Base-by-base conservation (phyloP, 768 basidiomycete genomes). In the Leccinum boreale region DNA sequence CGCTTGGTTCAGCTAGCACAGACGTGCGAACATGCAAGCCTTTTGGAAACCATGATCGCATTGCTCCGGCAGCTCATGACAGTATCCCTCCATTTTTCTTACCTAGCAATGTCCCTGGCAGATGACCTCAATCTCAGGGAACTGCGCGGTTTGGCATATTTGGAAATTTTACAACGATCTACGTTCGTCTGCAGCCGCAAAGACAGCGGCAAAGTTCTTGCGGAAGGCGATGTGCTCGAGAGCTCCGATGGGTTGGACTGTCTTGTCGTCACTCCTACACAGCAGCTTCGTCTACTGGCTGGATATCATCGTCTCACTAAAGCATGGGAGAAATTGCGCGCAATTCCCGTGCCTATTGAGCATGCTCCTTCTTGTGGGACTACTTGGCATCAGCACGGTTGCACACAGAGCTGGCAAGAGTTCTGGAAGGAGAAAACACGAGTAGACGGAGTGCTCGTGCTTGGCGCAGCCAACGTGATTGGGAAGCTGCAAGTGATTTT, bases 381-480 rank as follows among this genome's bases (percentile, higher is more conserved):
- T 15, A 85, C 83, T 10, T 90, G 87, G 86, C 85, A 87, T 65
- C 86, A 87, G 63, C 84, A 85, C 56, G 81, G 83, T 19, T 90
- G 89, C 62, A 81, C 79, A 23, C 86, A 87, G 69, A 83, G 83
- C 55, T 90, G 88, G 87, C 67, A 82, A 11, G 88, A 89, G 53
- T 90, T 89, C 67, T 90, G 89, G 89, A 87, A 86, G 70, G 87
- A 89, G 62, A 87, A 86, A 70, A 83, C 85, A 26, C 78, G 78
- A 64, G 76, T 81, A 47, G 88, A 89, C 35, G 68, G 77, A 3
- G 81, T 90, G 28, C 75, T 90, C 33, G 71, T 74, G 14, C 76
- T 86, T 5, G 85, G 82, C 8, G 70, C 83, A 2, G 85, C 86
- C 31, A 86, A 90, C 65, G 85, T 89, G 33, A 67, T 87, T 5